Base-by-base conservation (phyloP, 192 early-diverging fungal species). In the Backusella sp. region DNA sequence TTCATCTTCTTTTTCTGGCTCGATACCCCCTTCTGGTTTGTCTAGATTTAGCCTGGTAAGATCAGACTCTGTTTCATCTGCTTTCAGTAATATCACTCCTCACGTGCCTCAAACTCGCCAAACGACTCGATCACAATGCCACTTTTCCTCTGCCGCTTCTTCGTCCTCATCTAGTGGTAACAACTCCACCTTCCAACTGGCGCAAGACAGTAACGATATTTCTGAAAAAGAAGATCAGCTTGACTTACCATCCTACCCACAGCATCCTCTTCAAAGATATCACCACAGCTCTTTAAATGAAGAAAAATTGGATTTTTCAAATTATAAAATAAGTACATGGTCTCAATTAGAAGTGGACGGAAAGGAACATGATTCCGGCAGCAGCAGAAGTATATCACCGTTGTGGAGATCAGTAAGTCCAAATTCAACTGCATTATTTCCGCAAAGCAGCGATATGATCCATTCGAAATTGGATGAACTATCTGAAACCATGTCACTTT, bases 381-480 rank as follows among this genome's bases (percentile, higher is more conserved):
- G 23, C 23, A 62, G 11, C 23, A 62, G 56, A 62, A 62, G 56
- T 23, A 62, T 62, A 62, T 62, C 56, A 26, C 56, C 56, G 8
- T 11, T 62, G 56, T 62, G 23, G 21, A 62, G 56, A 62, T 28
- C 56, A 23, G 65, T 65, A 11, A 78, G 77, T 42, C 71, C 79
- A 0, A 76, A 71, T 52, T 53, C 76, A 23, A 76, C 79, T 19
- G 65, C 75, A 28, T 68, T 81, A 36, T 75, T 77, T 41, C 36
- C 56, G 2, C 77, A 73, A 9, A 77, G 73, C 2, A 77, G 75
- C 56, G 71, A 62, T 19, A 46, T 81, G 8, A 77, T 75, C 9
- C 41, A 66, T 23, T 72, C 76, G 7, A 76, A 73, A 4, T 49
- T 81, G 26, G 80, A 81, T 23, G 76, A 77, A 59, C 39, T 81